A percentile compares a stretch with the other conserved stretches of the same genome.
Conservation (phyloP, 495 filamentous ascomycete species). For the Talaromyces liani region DNA sequence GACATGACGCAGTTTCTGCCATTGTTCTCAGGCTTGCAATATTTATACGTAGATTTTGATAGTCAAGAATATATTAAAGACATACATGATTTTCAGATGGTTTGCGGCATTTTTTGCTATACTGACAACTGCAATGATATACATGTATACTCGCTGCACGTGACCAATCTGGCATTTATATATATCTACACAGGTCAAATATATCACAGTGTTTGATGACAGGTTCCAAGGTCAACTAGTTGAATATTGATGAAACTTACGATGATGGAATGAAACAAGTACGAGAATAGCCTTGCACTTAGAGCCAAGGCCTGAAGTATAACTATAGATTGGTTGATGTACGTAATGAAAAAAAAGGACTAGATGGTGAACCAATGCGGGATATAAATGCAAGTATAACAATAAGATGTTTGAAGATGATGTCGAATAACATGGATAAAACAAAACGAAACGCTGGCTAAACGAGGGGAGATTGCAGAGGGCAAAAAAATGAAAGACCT, state of each 20-base stretch:
- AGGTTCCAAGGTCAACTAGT: too few relatives aligned
- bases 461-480: neutral
- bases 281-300: neutral
- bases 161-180: neutral
- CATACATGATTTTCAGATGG: too few relatives aligned
- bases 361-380: constrained; percentile 4
- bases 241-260: too few relatives aligned
- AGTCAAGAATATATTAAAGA: too few relatives aligned
- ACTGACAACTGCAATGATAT: neutral
- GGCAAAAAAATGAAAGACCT: neutral
- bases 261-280: neutral
- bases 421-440: neutral
- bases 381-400: constrained; percentile 1
- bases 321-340: neutral
- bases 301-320: neutral
- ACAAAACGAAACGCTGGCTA: neutral
- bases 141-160: neutral
- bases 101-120: neutral
- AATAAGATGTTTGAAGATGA: neutral
- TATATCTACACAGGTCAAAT: too few relatives aligned
- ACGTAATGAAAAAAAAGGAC: neutral
- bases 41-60: neutral
- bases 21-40: neutral
- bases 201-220: too few relatives aligned
- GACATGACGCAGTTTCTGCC: neutral